Evolutionary conservation across 2,329 filamentous ascomycete genomes (phyloP), one percentile per base, ranked within the genome.

Genomic region (Scytalidium sp.): DNA sequence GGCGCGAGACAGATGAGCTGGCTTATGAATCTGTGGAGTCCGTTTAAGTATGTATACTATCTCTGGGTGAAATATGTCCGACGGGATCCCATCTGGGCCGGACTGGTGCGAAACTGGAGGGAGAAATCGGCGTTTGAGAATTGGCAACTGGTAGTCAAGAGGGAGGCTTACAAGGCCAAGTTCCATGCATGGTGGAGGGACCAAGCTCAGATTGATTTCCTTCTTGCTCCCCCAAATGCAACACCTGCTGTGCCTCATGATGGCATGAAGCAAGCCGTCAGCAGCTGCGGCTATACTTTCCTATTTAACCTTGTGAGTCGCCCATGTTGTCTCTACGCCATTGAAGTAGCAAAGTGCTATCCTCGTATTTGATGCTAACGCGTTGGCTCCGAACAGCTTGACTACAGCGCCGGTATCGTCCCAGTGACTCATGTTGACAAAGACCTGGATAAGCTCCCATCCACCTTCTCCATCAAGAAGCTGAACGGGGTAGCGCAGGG

Each of bases 141-240:
- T 64, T 97, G 90, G 90, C 78, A 88, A 59, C 79, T 94, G 45
- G 90, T 93, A 3, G 78, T 80, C 1, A 78, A 83, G 68, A 81
- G 92, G 20, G 93, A 97, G 70, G 75, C 77, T 1, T 95, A 90
- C 74, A 87, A 89, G 57, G 79, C 78, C 13, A 77, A 74, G 46
- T 97, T 90, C 83, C 92, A 90, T 66, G 81, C 86, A 19, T 97
- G 90, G 88, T 95, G 90, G 90, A 81, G 90, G 53, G 80, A 89
- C 52, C 72, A 78, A 10, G 78, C 80, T 32, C 74, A 83, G 43
- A 72, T 92, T 56, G 92, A 97, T 68, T 85, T 92, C 56, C 78
- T 97, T 57, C 70, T 97, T 27, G 84, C 87, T 9, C 87, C 88
- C n/a, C 90, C 86, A 0, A 96, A 97, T 66, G 90, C 92, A 0